These are phyloP conservation scores for Cytospora piceicola DNA, from an alignment of 2,329 filamentous ascomycete genomes.

Conservation along the genomic window DNA sequence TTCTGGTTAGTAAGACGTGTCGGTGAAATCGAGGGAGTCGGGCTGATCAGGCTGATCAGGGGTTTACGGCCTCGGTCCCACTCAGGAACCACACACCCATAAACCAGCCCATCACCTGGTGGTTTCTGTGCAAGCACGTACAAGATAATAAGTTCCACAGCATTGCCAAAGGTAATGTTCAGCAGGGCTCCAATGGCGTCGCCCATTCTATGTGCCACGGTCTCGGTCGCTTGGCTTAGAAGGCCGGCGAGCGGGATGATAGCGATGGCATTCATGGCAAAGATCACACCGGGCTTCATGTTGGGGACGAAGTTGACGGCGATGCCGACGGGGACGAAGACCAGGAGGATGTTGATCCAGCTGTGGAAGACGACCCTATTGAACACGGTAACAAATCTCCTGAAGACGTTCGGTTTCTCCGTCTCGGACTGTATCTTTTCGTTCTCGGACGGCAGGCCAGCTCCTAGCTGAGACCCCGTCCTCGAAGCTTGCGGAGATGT, in stretches of 20 bases:
- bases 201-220: slow-evolving; percentile 71
- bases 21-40: background rate
- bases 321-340: slow-evolving; percentile 81
- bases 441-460: slow-evolving; percentile 32
- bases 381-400: slow-evolving; percentile 53
- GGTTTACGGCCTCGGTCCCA: slow-evolving; percentile 26
- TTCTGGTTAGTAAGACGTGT: slow-evolving; percentile 33
- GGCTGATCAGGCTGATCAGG: slow-evolving; percentile 16
- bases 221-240: slow-evolving; percentile 74
- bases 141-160: slow-evolving; percentile 81
- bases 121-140: slow-evolving; percentile 40
- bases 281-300: slow-evolving; percentile 64
- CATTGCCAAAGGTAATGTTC: slow-evolving; percentile 79
- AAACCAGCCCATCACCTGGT: background rate
- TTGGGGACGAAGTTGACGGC: slow-evolving; percentile 58
- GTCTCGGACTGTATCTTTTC: slow-evolving; percentile 18
- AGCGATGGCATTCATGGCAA: slow-evolving; percentile 75
- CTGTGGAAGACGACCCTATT: slow-evolving; percentile 69
- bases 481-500: slow-evolving; percentile 56
- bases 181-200: slow-evolving; percentile 74
- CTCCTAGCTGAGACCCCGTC: slow-evolving; percentile 60
- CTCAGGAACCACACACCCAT: background rate
- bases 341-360: slow-evolving; percentile 76
- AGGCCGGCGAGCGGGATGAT: slow-evolving; percentile 76
- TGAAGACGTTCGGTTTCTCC: slow-evolving; percentile 39